A percentile compares a stretch with the other conserved stretches of the same genome.
Conservation (phyloP, 169 alveolate genomes). For the Plasmodium vinckei region DNA sequence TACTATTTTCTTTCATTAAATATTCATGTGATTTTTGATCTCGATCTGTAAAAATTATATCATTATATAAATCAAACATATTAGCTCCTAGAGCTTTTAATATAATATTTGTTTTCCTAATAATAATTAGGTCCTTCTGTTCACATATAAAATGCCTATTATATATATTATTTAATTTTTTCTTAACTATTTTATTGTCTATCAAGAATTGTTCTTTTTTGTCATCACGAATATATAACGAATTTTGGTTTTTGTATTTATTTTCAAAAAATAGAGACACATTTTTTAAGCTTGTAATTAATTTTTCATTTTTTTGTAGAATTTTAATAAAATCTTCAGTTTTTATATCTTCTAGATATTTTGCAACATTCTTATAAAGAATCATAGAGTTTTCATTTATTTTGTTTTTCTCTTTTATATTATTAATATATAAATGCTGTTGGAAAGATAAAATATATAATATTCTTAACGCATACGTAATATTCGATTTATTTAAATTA, state of each 20-base stretch:
- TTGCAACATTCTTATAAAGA: constrained; percentile 43
- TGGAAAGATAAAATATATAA: constrained; percentile 64
- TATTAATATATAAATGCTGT: constrained; percentile 24
- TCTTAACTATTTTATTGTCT: constrained; percentile 61
- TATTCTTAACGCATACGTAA: constrained; percentile 54
- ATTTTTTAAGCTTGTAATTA: constrained; percentile 60
- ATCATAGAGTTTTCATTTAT: constrained; percentile 14
- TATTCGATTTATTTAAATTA: constrained; percentile 54
- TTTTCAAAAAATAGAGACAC: constrained; percentile 65
- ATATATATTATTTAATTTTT: constrained; percentile 70
- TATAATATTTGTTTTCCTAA: constrained; percentile 68
- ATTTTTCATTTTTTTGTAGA: constrained; percentile 44
- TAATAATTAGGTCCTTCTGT: constrained; percentile 63
- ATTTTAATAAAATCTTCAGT: constrained; percentile 32
- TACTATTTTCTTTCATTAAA: constrained; percentile 63
- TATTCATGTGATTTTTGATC: constrained; percentile 74
- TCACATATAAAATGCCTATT: constrained; percentile 77
- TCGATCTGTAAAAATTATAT: constrained; percentile 59
- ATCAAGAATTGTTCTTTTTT: constrained; percentile 48
- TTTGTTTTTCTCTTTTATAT: constrained; percentile 6
- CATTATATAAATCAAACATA: constrained; percentile 72
- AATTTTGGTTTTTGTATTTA: constrained; percentile 73
- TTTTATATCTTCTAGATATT: constrained; percentile 41
- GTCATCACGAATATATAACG: constrained; percentile 60
- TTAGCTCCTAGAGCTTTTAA: constrained; percentile 64